Conservation (phyloP, 2,329 filamentous ascomycete species). For the Sarocladium kiliense region DNA sequence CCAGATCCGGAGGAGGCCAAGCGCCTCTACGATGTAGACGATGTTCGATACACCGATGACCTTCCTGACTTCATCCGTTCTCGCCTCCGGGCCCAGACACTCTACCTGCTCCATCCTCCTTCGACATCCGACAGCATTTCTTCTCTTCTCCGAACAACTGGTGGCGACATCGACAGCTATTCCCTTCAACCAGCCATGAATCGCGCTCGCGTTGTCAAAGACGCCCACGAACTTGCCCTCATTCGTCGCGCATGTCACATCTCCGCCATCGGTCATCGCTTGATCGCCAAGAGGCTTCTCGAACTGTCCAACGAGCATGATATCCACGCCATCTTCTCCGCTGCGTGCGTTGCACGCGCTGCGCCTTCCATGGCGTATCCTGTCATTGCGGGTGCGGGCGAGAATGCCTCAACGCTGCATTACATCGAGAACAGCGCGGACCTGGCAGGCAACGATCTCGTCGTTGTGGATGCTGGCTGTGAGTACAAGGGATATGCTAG, state of each 20-base stretch:
- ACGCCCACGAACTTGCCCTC: slow-evolving; percentile 76
- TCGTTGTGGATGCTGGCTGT: slow-evolving; percentile 83
- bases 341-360: slow-evolving; percentile 65
- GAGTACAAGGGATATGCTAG: slow-evolving; percentile 84
- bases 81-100: slow-evolving; percentile 20
- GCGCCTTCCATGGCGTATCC: slow-evolving; percentile 79
- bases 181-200: slow-evolving; percentile 70
- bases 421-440: slow-evolving; percentile 76
- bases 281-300: slow-evolving; percentile 61
- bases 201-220: slow-evolving; percentile 74
- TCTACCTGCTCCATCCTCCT: slow-evolving; percentile 42
- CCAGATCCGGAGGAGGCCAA: slow-evolving; percentile 58
- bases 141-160: slow-evolving; percentile 43
- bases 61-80: slow-evolving; percentile 40
- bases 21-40: slow-evolving; percentile 62
- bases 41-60: slow-evolving; percentile 57
- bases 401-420: slow-evolving; percentile 81
- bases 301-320: slow-evolving; percentile 72
- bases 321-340: slow-evolving; percentile 72
- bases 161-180: slow-evolving; percentile 39
- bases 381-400: slow-evolving; percentile 79
- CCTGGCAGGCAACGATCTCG: slow-evolving; percentile 62
- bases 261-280: slow-evolving; percentile 70
- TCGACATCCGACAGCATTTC: slow-evolving; percentile 25
- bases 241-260: slow-evolving; percentile 78